phyloP scores from a whole-genome alignment of 345 rosid genomes.

The Syzygium oleosum region DNA sequence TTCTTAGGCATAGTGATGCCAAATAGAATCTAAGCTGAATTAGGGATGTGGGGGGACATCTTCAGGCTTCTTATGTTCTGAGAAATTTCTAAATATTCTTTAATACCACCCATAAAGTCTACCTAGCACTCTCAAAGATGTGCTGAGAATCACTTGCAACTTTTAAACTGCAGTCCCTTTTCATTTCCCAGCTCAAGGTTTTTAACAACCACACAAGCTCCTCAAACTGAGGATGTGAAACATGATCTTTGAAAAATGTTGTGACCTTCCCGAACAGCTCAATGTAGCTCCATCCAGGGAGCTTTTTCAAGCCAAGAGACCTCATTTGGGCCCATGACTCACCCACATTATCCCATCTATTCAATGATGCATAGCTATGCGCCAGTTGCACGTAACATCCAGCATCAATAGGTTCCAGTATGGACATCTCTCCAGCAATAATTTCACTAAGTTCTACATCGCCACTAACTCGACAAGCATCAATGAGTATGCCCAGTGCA shows the following conservation, averaged over 20 bases:
- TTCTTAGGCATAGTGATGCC: background rate
- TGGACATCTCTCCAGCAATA: conserved; percentile 25
- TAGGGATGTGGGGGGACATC: background rate
- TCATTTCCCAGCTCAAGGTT: conserved; percentile 25
- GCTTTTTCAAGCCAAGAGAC: conserved; percentile 44
- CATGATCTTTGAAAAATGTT: conserved; percentile 38
- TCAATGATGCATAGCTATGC: conserved; percentile 47
- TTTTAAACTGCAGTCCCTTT: conserved; percentile 1
- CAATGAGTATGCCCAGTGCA: conserved; percentile 45
- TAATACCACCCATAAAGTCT: background rate
- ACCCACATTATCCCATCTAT: conserved; percentile 45
- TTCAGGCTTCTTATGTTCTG: background rate
- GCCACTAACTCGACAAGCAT: conserved; percentile 35
- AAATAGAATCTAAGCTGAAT: background rate
- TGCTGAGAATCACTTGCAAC: background rate
- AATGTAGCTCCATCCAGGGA: conserved; percentile 56
- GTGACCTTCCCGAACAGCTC: conserved; percentile 27
- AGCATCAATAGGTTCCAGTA: conserved; percentile 29
- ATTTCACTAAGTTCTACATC: conserved; percentile 24
- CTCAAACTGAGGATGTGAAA: conserved; percentile 30
- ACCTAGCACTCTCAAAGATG: background rate
- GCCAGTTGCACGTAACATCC: conserved; percentile 47
- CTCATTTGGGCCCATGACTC: conserved; percentile 45
- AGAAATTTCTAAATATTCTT: background rate
- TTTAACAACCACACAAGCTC: conserved; percentile 26